Conservation (phyloP, 768 basidiomycete genomes). For the Amanita muscaria region DNA sequence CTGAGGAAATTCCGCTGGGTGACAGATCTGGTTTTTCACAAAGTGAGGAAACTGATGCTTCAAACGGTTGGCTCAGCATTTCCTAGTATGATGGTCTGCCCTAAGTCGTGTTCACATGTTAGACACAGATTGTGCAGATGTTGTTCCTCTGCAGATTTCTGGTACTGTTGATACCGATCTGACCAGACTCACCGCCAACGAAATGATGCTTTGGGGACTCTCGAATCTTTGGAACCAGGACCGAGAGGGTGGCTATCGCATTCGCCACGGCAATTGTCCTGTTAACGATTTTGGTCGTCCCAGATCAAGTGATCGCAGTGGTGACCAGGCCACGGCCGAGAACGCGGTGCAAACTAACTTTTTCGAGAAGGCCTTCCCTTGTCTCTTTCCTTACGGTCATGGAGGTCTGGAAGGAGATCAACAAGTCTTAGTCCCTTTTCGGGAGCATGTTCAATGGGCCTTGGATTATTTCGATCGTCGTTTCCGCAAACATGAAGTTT, state of each 20-base stretch:
- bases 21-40: no score
- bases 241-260: conserved; percentile 21
- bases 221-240: conserved; percentile 11
- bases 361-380: conserved; percentile 17
- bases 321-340: no score
- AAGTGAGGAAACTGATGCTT: no score
- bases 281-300: conserved; percentile 14
- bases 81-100: no score
- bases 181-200: conserved; percentile 12
- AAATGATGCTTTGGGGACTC: conserved; percentile 19
- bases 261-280: conserved; percentile 13
- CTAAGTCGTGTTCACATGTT: conserved; percentile 10
- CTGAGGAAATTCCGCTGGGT: no score
- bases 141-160: conserved; percentile 20
- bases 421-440: neutral
- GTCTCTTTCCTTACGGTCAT: conserved; percentile 22
- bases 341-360: no score
- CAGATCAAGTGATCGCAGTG: neutral
- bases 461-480: conserved; percentile 21
- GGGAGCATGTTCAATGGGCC: conserved; percentile 21
- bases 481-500: conserved; percentile 23
- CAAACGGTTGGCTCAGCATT: no score
- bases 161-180: conserved; percentile 23
- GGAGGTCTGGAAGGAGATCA: conserved; percentile 27
- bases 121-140: conserved; percentile 23